phyloP scores from a whole-genome alignment of 2,329 filamentous ascomycete genomes.

The Alternaria sp. region DNA sequence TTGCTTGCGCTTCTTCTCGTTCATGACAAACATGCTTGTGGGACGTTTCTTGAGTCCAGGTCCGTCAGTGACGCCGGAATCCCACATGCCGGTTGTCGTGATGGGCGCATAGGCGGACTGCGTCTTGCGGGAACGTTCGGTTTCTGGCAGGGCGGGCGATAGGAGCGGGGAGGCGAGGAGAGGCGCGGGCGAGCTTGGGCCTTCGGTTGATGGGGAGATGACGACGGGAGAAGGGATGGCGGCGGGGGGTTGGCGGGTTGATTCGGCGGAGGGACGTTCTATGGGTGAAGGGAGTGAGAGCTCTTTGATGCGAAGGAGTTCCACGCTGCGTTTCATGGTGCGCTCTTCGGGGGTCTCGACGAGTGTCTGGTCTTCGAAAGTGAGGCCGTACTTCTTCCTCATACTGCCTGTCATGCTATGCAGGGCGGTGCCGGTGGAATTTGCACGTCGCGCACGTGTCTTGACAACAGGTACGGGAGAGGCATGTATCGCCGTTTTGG shows the following conservation, averaged over 20 bases:
- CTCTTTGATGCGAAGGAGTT: slow-evolving; percentile 42
- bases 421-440: slow-evolving; percentile 41
- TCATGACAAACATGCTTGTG: slow-evolving; percentile 43
- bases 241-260: not conserved
- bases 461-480: slow-evolving; percentile 28
- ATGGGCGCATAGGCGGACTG: slow-evolving; percentile 43
- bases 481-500: slow-evolving; percentile 21
- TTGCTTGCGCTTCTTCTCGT: slow-evolving; percentile 40
- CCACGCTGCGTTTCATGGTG: slow-evolving; percentile 38
- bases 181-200: slow-evolving; percentile 4
- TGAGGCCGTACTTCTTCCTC: slow-evolving; percentile 38
- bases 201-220: slow-evolving; percentile 18
- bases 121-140: slow-evolving; percentile 31
- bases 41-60: slow-evolving; percentile 36
- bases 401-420: slow-evolving; percentile 33
- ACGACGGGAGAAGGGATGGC: slow-evolving; percentile 20
- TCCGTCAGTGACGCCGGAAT: slow-evolving; percentile 40
- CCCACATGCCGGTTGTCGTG: slow-evolving; percentile 45
- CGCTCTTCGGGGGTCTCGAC: slow-evolving; percentile 42
- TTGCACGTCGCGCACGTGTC: slow-evolving; percentile 41
- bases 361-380: slow-evolving; percentile 34
- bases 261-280: slow-evolving; percentile 12
- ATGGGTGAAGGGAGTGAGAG: slow-evolving; percentile 26
- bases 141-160: slow-evolving; percentile 19
- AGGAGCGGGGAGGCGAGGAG: slow-evolving; percentile 18